Conservation (phyloP, 2,329 filamentous ascomycete species). For the Ramichloridium luteum region DNA sequence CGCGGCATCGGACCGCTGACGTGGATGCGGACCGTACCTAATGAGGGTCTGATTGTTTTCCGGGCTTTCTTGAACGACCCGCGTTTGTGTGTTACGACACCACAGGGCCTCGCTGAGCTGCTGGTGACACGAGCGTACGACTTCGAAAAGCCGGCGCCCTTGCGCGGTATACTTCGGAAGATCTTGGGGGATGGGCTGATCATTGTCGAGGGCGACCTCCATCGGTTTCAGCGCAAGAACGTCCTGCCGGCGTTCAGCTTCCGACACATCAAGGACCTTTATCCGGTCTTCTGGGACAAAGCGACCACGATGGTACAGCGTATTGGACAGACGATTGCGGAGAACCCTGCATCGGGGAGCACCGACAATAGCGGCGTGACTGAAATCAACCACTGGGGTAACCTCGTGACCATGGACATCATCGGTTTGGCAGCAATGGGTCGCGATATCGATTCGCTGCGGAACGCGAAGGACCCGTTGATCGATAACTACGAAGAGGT, state of each 20-base stretch:
- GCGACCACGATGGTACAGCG: conserved; percentile 52
- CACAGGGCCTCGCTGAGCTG: conserved; percentile 37
- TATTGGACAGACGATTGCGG: conserved; percentile 43
- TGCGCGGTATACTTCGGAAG: conserved; percentile 33
- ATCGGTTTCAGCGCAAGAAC: conserved; percentile 51
- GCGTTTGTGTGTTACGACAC: conserved; percentile 27
- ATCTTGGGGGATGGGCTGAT: conserved; percentile 42
- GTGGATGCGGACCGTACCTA: conserved; percentile 28
- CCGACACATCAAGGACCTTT: conserved; percentile 71
- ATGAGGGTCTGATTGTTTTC: conserved; percentile 31
- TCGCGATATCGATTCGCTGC: conserved; percentile 30
- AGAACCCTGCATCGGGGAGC: conserved; percentile 18
- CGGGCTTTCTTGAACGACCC: conserved; percentile 28
- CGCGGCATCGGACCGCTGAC: conserved; percentile 23
- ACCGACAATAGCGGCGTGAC: conserved; percentile 16
- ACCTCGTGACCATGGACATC: conserved; percentile 35
- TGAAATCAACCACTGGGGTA: conserved; percentile 33
- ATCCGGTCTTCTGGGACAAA: conserved; percentile 75
- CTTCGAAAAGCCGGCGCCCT: conserved; percentile 37
- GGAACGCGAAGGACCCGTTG: conserved; percentile 31
- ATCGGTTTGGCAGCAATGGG: conserved; percentile 36
- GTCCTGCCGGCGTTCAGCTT: conserved; percentile 78
- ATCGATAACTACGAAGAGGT: conserved; percentile 33
- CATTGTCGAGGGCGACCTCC: conserved; percentile 38
- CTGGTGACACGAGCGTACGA: conserved; percentile 43